A percentile compares a stretch with the other conserved stretches of the same genome.
Conservation (phyloP, 768 basidiomycete genomes). For the Leccinum uliginosum region DNA sequence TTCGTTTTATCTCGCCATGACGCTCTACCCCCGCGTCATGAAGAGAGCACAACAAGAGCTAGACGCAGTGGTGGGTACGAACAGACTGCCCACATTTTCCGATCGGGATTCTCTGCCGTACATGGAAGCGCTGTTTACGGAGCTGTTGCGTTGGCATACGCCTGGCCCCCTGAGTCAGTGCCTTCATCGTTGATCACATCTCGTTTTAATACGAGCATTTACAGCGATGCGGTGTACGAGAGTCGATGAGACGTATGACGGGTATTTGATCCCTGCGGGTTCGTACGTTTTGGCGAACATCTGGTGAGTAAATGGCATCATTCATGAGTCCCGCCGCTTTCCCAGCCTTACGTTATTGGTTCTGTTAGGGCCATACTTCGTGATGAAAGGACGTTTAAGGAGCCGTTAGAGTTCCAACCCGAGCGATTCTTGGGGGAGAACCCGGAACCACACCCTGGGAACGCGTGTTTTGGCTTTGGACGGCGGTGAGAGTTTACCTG, state of each 20-base stretch:
- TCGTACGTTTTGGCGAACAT: constrained; percentile 17
- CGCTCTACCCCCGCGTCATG: constrained; percentile 24
- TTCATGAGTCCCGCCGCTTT: not conserved
- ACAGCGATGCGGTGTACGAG: constrained; percentile 10
- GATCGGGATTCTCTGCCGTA: constrained; percentile 26
- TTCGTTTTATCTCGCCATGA: constrained; percentile 27
- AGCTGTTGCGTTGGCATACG: constrained; percentile 22
- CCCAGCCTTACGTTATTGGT: not conserved
- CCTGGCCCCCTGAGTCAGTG: constrained; percentile 12
- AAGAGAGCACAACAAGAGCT: constrained; percentile 26
- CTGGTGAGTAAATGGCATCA: constrained; percentile 2
- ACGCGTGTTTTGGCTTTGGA: constrained; percentile 19
- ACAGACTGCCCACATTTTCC: constrained; percentile 20
- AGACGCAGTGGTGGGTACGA: constrained; percentile 22
- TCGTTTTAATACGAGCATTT: not conserved
- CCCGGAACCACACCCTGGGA: constrained; percentile 13
- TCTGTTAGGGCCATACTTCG: constrained; percentile 16
- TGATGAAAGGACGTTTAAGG: constrained; percentile 12
- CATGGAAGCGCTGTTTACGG: constrained; percentile 25
- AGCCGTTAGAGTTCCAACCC: constrained; percentile 20
- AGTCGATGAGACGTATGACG: constrained; percentile 16
- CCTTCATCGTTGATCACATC: not conserved
- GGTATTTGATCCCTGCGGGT: constrained; percentile 19
- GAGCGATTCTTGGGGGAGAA: constrained; percentile 22
- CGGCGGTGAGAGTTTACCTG: constrained; percentile 8